These are phyloP conservation scores for Eutypella sp. DNA, from an alignment of 2,329 filamentous ascomycete species.

Conservation along the genomic window DNA sequence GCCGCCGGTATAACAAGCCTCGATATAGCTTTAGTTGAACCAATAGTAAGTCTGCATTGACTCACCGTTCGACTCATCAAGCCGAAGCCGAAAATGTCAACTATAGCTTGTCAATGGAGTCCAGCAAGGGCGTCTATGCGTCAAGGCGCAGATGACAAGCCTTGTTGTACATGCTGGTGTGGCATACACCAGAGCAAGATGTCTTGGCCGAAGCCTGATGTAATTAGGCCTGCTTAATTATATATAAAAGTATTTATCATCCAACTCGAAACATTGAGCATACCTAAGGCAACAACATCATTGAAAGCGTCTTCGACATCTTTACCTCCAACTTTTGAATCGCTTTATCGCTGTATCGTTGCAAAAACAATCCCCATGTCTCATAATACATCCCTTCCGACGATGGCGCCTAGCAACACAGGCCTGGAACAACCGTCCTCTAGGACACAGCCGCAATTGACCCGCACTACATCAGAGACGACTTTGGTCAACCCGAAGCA, in stretches of 20 bases:
- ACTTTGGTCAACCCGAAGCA: constrained; percentile 12
- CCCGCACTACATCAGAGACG: constrained; percentile 14
- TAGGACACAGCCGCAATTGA: constrained; percentile 6
- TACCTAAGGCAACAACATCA: too few relatives aligned
- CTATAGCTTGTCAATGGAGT: background rate
- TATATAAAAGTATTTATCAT: too few relatives aligned
- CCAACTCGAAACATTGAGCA: too few relatives aligned
- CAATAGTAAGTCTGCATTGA: background rate
- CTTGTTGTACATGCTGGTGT: too few relatives aligned
- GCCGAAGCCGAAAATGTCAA: background rate
- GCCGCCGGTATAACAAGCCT: background rate
- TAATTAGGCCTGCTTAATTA: too few relatives aligned
- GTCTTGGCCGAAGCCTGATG: too few relatives aligned
- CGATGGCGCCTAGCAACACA: background rate
- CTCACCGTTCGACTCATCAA: background rate
- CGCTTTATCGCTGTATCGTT: too few relatives aligned
- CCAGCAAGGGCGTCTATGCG: background rate
- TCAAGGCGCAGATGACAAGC: background rate
- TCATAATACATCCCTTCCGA: background rate
- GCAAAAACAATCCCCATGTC: too few relatives aligned
- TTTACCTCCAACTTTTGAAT: too few relatives aligned
- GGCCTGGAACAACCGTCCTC: background rate
- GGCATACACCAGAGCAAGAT: too few relatives aligned
- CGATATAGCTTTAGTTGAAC: background rate
- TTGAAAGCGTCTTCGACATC: constrained; percentile 2